A percentile compares a stretch with the other conserved stretches of the same genome.
Evolutionary conservation across 352 stramenopile genomes (phyloP).

Genomic region (Globisporangium alternatum): DNA sequence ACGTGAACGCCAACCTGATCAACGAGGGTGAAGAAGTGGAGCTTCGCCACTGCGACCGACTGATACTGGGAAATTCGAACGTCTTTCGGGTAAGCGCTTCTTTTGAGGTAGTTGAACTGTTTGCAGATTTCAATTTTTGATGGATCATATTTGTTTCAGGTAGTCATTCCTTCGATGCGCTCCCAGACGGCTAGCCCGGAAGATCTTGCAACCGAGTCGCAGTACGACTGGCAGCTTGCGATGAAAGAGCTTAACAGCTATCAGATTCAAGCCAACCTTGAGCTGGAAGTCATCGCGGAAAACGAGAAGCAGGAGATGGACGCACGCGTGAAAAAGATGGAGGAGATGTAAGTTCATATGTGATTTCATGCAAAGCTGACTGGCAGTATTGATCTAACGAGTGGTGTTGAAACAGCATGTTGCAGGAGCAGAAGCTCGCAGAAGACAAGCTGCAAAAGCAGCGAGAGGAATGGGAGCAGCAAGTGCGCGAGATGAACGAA

Average conservation of each 20-base stretch:
- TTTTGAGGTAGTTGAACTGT: background rate
- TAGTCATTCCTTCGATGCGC: conserved; percentile 54
- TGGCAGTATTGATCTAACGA: background rate
- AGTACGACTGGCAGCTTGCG: conserved; percentile 72
- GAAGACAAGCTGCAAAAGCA: conserved; percentile 67
- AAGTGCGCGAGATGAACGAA: conserved; percentile 66
- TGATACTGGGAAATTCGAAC: conserved; percentile 78
- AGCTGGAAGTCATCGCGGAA: conserved; percentile 54
- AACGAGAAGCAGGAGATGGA: conserved; percentile 83
- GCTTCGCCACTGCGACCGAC: conserved; percentile 62
- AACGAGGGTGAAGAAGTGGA: conserved; percentile 28
- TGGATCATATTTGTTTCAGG: conserved; percentile 12
- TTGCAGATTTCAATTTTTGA: background rate
- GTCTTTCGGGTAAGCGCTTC: conserved; percentile 51
- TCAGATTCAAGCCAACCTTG: conserved; percentile 58
- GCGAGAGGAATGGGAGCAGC: conserved; percentile 64
- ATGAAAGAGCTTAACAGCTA: conserved; percentile 82
- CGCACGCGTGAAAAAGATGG: conserved; percentile 61
- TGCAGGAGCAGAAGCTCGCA: conserved; percentile 44
- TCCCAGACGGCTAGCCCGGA: conserved; percentile 21
- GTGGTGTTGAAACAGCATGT: conserved; percentile 32
- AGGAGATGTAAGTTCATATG: conserved; percentile 45
- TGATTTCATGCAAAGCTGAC: background rate
- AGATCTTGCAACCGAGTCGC: conserved; percentile 41
- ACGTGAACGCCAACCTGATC: conserved; percentile 64